A percentile compares a stretch with the other conserved stretches of the same genome.
Conservation (phyloP, 805 yeast genomes). For the Kazachstania kunashirensis region DNA sequence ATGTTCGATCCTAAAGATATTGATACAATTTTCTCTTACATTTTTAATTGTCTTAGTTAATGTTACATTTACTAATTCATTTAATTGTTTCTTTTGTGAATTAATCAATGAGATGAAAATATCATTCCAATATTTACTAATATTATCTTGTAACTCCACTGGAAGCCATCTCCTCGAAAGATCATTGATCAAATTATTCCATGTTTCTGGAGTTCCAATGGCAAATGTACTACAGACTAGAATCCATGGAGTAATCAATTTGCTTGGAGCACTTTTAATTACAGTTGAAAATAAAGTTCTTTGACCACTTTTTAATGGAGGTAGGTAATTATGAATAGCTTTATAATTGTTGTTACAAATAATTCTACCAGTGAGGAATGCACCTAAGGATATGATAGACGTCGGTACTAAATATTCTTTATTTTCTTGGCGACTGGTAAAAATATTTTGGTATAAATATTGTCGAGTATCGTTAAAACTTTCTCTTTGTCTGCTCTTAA, state of each 20-base stretch:
- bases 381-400: constrained; percentile 19
- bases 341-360: constrained; percentile 11
- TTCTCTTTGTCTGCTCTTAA: neutral
- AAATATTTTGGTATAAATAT: constrained; percentile 13
- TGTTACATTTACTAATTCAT: neutral
- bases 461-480: neutral
- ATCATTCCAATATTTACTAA: neutral
- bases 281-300: constrained; percentile 11
- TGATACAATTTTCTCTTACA: constrained; percentile 5
- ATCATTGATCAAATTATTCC: constrained; percentile 10
- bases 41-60: neutral
- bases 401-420: constrained; percentile 21
- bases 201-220: constrained; percentile 21
- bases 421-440: constrained; percentile 19
- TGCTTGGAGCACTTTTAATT: constrained; percentile 20
- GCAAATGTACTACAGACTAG: constrained; percentile 17
- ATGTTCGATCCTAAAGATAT: too few relatives aligned
- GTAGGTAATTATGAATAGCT: neutral
- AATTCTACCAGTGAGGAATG: constrained; percentile 23
- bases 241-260: constrained; percentile 15
- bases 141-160: constrained; percentile 5
- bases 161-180: constrained; percentile 17
- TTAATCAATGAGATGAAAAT: neutral
- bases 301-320: constrained; percentile 3
- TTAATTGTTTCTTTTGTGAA: neutral